Base-by-base conservation (phyloP, 2,329 filamentous ascomycete species). In the Calonectria hongkongensis region DNA sequence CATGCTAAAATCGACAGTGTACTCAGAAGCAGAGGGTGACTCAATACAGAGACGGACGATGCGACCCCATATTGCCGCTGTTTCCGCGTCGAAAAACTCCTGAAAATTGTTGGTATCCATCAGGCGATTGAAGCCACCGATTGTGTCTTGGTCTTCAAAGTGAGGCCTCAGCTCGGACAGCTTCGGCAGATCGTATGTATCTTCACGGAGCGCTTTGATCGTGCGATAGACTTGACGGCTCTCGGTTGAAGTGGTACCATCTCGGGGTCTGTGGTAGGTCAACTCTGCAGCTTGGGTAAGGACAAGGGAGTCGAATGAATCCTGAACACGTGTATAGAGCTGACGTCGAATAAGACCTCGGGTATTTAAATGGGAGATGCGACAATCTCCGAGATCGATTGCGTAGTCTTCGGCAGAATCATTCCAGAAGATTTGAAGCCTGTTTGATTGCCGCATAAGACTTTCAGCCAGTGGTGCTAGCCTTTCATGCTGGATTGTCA, bases 401-500 rank as follows among this genome's bases (percentile, higher is more conserved):
- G 3, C 16, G n/a, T 25, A 5, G 7, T 25, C 18, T 1, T 21
- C 65, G 1, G 65, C 62, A 10, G 48, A 9, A 15, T 25, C 13
- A 1, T 18, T 63, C 8, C 48, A 64, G 79, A 85, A 62, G 4
- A 43, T 18, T 43, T 74, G 70, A 0, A 87, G 77, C 0, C 74
- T 72, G 1, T 74, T 74, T 0, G 85, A 86, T 21, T 83, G 81
- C 0, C 36, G 41, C 0, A 82, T 25, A 13, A 87, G 83, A 0
- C 62, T 25, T 4, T 74, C 62, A 0, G 83, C 82, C 0, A 85
- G 69, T 6, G 76, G 74, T 3, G 79, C 77, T 16, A 84, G 82
- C 1, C 79, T 79, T 41, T 87, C 86, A 33, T 85, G 83, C 41
- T 88, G 86, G 16, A 85, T 79, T 0, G 77, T 78, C 1, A 74